These are phyloP conservation scores for Bocquillonia castaneifolia DNA, from an alignment of 441 rosid genomes.

Conservation along the genomic window DNA sequence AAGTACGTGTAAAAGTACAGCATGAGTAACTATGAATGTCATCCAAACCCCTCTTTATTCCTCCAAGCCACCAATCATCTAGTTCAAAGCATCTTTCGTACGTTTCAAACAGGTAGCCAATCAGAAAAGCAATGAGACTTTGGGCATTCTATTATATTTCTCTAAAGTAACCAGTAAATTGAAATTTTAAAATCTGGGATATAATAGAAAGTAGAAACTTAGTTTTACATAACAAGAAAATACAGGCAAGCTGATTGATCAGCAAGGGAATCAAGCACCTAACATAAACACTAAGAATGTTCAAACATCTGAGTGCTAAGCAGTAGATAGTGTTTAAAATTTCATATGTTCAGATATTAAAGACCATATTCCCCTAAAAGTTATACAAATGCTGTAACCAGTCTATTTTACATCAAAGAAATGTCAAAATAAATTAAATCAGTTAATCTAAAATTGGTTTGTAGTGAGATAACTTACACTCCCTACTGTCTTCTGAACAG, in stretches of 20 bases:
- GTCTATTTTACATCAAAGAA: background rate
- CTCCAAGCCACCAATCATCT: background rate
- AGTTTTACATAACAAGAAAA: background rate
- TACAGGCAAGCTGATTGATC: background rate
- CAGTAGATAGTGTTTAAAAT: background rate
- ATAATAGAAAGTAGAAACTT: background rate
- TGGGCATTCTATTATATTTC: background rate
- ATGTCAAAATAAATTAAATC: background rate
- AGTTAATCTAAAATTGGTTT: background rate
- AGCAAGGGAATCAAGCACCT: background rate
- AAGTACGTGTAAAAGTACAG: background rate
- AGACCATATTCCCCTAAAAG: background rate
- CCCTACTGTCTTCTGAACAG: constrained; percentile 93
- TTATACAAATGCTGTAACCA: background rate
- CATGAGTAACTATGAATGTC: background rate
- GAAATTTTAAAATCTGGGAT: background rate
- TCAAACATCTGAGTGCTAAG: background rate
- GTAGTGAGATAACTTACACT: constrained; percentile 54
- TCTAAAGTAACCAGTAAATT: background rate
- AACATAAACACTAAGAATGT: background rate
- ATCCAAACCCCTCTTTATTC: background rate
- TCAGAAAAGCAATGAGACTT: background rate
- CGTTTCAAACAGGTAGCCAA: background rate
- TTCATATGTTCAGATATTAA: background rate
- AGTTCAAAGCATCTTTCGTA: background rate